Evolutionary conservation across 768 basidiomycete species (phyloP).

Genomic region (Goffeauzyma gilvescens): DNA sequence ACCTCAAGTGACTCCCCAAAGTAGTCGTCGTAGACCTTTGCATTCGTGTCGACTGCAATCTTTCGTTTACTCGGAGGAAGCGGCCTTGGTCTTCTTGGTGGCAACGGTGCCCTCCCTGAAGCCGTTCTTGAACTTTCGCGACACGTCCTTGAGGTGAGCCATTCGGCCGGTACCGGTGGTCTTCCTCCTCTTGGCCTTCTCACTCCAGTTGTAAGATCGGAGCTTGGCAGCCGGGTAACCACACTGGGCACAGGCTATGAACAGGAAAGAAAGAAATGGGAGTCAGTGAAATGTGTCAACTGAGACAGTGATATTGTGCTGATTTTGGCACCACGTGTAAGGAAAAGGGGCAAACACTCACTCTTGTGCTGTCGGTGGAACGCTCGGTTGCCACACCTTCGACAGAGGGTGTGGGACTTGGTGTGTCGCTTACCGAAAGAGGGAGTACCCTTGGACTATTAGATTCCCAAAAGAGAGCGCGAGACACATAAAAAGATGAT

Average conservation of each 20-base stretch:
- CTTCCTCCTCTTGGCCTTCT: conserved; percentile 99
- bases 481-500: no score
- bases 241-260: conserved; percentile 74
- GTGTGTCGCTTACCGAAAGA: conserved; percentile 98
- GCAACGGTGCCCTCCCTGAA: conserved; percentile 89
- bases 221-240: conserved; percentile 91
- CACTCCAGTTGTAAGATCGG: conserved; percentile 92
- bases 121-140: conserved; percentile 94
- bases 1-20: no score
- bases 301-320: neutral
- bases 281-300: neutral
- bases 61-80: conserved; percentile 23
- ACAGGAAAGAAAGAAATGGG: neutral
- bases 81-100: conserved; percentile 56
- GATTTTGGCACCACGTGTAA: neutral
- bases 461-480: no score
- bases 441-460: conserved; percentile 92
- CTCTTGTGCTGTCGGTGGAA: conserved; percentile 99
- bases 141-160: conserved; percentile 77
- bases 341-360: conserved; percentile 33
- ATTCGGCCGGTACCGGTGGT: conserved; percentile 96
- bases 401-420: conserved; percentile 91
- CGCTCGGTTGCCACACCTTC: conserved; percentile 82
- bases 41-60: no score
- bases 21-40: no score